Evolutionary conservation across 2,329 filamentous ascomycete species (phyloP).

Genomic region (Cryphonectria nitschkei): DNA sequence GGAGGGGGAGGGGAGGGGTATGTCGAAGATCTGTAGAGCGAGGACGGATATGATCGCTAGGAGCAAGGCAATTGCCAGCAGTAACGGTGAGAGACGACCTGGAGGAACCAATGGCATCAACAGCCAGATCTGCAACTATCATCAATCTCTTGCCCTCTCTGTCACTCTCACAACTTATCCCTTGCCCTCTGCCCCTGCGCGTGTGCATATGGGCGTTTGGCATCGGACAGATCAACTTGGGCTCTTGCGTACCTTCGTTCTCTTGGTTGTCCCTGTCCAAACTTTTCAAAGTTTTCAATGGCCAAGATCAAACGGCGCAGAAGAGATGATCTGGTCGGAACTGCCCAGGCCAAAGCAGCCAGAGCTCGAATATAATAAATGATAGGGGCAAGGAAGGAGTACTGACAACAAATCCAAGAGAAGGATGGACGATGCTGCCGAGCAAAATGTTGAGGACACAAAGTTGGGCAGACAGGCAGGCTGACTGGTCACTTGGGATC

Average conservation of each 20-base stretch:
- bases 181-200: not conserved
- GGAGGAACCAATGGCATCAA: constrained; percentile 1
- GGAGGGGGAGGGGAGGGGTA: not conserved
- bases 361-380: not conserved
- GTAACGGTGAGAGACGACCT: constrained; percentile 9
- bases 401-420: not conserved
- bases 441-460: not conserved
- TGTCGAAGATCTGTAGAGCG: constrained; percentile 1
- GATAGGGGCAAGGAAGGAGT: not conserved
- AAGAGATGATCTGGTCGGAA: not conserved
- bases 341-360: not conserved
- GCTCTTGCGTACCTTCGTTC: not conserved
- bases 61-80: constrained; percentile 16
- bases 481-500: not conserved
- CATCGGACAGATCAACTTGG: not conserved
- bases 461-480: not conserved
- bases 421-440: not conserved
- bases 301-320: not conserved
- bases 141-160: not conserved
- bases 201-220: not conserved
- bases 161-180: too few species aligned
- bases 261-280: not conserved
- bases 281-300: not conserved
- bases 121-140: not conserved
- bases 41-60: constrained; percentile 19